phyloP scores from a whole-genome alignment of 441 rosid genomes.

The Pelargonium fulgidum region DNA sequence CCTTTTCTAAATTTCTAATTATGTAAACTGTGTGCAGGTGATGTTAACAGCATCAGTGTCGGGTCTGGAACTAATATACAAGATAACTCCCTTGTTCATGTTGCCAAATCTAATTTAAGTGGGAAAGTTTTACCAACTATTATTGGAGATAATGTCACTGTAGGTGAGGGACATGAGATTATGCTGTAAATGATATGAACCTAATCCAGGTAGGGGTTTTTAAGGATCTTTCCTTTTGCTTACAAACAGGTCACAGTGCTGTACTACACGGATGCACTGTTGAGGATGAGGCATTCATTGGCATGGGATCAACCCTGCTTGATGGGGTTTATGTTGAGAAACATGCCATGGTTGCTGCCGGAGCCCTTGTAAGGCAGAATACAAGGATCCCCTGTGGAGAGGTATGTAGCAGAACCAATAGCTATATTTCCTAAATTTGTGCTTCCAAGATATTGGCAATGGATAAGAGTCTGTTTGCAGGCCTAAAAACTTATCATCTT shows the following conservation, averaged over 20 bases:
- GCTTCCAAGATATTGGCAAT: background rate
- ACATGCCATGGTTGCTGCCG: constrained; percentile 4
- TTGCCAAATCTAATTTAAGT: constrained; percentile 65
- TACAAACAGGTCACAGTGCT: constrained; percentile 78
- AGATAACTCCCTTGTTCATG: constrained; percentile 43
- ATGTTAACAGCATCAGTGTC: constrained; percentile 67
- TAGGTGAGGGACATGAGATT: constrained; percentile 46
- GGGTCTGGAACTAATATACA: constrained; percentile 95
- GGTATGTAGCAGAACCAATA: background rate
- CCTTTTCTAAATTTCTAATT: background rate
- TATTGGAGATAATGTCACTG: constrained; percentile 83
- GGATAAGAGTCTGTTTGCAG: background rate
- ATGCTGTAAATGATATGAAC: constrained; percentile 3
- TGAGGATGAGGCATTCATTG: constrained; percentile 84
- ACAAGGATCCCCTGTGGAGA: constrained; percentile 9
- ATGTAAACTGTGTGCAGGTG: constrained; percentile 40
- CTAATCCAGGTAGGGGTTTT: background rate
- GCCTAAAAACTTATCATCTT: background rate
- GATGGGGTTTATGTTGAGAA: constrained; percentile 53
- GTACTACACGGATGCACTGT: constrained; percentile 93
- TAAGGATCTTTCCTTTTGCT: background rate
- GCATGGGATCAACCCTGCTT: constrained; percentile 90
- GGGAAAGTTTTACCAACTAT: constrained; percentile 83
- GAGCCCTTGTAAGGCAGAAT: constrained; percentile 8
- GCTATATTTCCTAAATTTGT: background rate